Base-by-base conservation (phyloP, 176 grass and related monocot genomes). In the Rhipidocladum racemiflorum region DNA sequence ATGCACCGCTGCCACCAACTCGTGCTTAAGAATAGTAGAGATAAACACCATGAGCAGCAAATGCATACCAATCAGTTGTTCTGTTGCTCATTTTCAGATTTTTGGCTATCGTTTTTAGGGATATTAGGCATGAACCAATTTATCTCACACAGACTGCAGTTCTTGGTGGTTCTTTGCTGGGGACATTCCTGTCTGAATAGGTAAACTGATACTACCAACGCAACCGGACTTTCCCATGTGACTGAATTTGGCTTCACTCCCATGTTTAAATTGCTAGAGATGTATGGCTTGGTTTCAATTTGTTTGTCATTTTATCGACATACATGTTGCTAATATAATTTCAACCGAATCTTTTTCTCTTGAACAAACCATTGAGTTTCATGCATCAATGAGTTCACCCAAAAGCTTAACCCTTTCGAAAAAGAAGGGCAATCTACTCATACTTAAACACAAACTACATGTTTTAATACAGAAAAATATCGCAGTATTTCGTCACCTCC, bases 141-240 rank as follows among this genome's bases (percentile, higher is more conserved):
- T 64, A 16, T 51, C 39, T 40, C 77, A 48, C 61, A 34, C 83
- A 99, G 92, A 90, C 95, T 87, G 96, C 96, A 55, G 96, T 99
- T 83, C 79, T 99, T 69, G 96, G 96, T 61, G 96, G 96, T 14
- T 99, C 96, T 88, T 93, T 99, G 29, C 83, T 99, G 18, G 96
- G 92, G 70, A 99, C 87, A 54, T 89, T 99, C 81, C 72, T 99
- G 5, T 99, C 96, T 60, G 96, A 99, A 80, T 95, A 99, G 91
- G 96, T 99, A 87, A 34, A 57, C 11, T 62, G 25, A 8, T 75
- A 53, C 14, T 23, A 66, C 48, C 23, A 74, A 46, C 16, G 24
- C 44, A 71, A 48, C 35, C 17, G 57, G 45, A 54, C 39, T 68
- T 80, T 70, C 24, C 16, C 49, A 27, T 76, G 44, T 70, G 38